Base-by-base conservation (phyloP, 768 basidiomycete species). In the Pilatotrama ljubarskyi region DNA sequence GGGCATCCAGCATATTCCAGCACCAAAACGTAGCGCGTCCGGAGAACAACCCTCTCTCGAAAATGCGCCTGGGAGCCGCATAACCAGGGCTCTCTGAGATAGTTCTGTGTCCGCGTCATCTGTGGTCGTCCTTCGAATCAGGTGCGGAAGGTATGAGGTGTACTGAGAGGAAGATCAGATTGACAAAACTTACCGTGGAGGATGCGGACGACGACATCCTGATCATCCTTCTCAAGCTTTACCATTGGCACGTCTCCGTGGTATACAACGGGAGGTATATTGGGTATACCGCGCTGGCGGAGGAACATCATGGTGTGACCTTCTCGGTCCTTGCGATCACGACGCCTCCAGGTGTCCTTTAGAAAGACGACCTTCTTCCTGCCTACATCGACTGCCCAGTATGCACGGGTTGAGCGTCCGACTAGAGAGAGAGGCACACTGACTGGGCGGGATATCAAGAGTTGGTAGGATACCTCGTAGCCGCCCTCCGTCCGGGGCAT, bases 331-430 rank as follows among this genome's bases (percentile, higher is more conserved):
- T 11, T 14, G n/a, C 5, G 5, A 22, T 9, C 41, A 14, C 24
- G 14, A 32, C 36, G 26, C 4, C 57, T 38, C 62, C 62, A 63
- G 1, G 62, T 55, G 35, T 63, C 62, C 41, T 63, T 63, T 3
- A 63, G 29, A 40, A 59, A 53, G 3, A 58, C 32, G 5, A 58
- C 42, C 10, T 25, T 11, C 6, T 13, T 0, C 3, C 10, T 22
- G 4, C 5, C 15, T 3, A 35, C 15, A 25, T 55, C 44, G 17
- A 59, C 47, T 1, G 62, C 62, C 62, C 62, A 63, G n/a, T 55
- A 63, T 2, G 37, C 37, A 8, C 56, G 56, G 20, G 62, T 59
- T 3, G n/a, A 29, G 0, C 61, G 51, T 4, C 62, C 52, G 11
- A 20, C 29, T 13, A 55, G 2, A 3, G 57, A 54, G 0, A 42